Evolutionary conservation across 2,329 filamentous ascomycete genomes (phyloP), one percentile per base, ranked within the genome.

Genomic region (Beauveria sp.): DNA sequence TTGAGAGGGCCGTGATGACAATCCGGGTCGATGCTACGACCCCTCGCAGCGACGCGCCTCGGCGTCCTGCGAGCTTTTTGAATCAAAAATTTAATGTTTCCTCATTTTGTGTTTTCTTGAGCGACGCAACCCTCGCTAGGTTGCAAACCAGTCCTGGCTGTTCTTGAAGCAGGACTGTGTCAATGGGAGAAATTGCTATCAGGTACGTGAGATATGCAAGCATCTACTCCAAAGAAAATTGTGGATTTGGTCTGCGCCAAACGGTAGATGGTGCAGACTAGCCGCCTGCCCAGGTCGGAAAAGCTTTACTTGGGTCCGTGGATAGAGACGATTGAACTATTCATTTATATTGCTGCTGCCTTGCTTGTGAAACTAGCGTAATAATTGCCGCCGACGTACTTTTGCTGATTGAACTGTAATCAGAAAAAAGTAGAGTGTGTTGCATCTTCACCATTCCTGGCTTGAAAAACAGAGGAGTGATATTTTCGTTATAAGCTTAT

Each of bases 301-400:
- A 66, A 64, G 60, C 67, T 64, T 66, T 69, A 67, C 63, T 64
- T 62, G 61, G 45, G 28, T 34, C 63, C 62, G 51, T 61, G 72
- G 69, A 72, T 81, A 81, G 80, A 62, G 78, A 77, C 79, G 69
- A 67, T 80, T 79, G 80, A 82, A 81, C 78, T 80, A 80, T 76
- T 72, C 73, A 73, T 71, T 68, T 67, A 66, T 22, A 43, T 14
- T 40, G 38, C 10, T n/a, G 64, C 78, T 74, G 64, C 5, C 22
- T 2, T 84, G 53, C n/a, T 16, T 46, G 42, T 46, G 53, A 20
- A 42, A 18, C 12, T 38, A 38, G 34, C 34, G 34, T 38, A 38
- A 14, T 16, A 14, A 38, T 38, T 38, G 34, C 5, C 5, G 14
- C 34, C 34, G 12, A 16, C 34, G 34, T 38, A 38, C 30, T 12